phyloP scores from a whole-genome alignment of 495 filamentous ascomycete species.

The Penicillium taxi region DNA sequence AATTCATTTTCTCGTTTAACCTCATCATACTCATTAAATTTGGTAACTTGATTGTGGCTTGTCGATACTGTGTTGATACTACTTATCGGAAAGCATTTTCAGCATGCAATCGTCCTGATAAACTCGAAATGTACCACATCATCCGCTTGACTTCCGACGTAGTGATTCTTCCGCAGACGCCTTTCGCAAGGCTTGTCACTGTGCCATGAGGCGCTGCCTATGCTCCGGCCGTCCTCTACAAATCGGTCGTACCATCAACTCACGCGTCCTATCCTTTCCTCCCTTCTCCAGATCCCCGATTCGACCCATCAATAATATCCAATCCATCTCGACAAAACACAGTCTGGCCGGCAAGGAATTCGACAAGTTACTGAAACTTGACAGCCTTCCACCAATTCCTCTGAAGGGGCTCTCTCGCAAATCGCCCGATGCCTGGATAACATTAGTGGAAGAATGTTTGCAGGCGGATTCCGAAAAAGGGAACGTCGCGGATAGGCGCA shows the following conservation, averaged over 20 bases:
- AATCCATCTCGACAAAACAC: conserved; percentile 3
- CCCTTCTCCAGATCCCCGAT: conserved; percentile 6
- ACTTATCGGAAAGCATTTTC: not conserved
- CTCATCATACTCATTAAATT: not conserved
- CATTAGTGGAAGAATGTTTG: conserved; percentile 37
- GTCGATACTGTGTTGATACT: not conserved
- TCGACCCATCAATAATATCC: conserved; percentile 1
- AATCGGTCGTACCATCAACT: conserved; percentile 21
- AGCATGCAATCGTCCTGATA: conserved; percentile 20
- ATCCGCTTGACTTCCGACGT: conserved; percentile 25
- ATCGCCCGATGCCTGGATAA: conserved; percentile 32
- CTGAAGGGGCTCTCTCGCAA: conserved; percentile 7
- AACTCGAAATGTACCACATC: conserved; percentile 34
- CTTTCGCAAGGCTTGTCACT: conserved; percentile 21
- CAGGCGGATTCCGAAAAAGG: conserved; percentile 22
- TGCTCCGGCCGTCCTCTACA: conserved; percentile 30
- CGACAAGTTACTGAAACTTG: too few species aligned
- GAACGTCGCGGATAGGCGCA: conserved; percentile 6
- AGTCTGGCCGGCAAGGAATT: too few species aligned
- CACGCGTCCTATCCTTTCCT: conserved; percentile 6
- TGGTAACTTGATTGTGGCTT: not conserved
- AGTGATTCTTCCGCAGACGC: conserved; percentile 28
- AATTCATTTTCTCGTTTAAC: conserved; percentile 1
- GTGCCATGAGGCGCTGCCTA: conserved; percentile 42
- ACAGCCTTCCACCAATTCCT: conserved; percentile 11